Conservation (phyloP, 371 early-diverging fungal species). For the Mortierella sp. region DNA sequence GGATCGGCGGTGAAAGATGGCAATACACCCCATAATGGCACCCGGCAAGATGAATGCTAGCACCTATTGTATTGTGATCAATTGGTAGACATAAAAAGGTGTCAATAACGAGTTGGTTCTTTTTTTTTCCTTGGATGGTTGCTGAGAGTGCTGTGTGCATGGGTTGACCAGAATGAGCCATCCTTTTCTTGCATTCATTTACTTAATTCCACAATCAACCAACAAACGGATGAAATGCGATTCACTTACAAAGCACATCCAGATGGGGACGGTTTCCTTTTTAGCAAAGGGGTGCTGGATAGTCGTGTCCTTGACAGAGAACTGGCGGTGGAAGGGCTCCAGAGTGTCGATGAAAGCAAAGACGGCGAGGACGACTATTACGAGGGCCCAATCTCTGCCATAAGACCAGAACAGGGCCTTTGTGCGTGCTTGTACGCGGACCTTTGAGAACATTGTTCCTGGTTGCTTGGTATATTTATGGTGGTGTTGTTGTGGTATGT, state of each 20-base stretch:
- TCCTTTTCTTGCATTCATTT: neutral
- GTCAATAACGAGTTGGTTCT: neutral
- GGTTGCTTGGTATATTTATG: neutral
- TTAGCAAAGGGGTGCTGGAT: constrained; percentile 75
- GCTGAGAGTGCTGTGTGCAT: too few relatives aligned
- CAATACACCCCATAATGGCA: constrained; percentile 62
- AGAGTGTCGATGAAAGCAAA: constrained; percentile 71
- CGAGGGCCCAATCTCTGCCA: constrained; percentile 66
- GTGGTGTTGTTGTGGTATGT: neutral
- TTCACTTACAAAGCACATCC: constrained; percentile 64
- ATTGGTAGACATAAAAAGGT: too few relatives aligned
- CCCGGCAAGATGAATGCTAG: constrained; percentile 68
- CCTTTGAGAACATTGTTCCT: constrained; percentile 13
- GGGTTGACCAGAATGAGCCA: neutral
- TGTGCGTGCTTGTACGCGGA: constrained; percentile 22
- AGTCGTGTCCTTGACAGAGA: constrained; percentile 76
- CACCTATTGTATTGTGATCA: too few relatives aligned
- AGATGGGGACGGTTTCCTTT: constrained; percentile 74
- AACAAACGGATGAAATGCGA: neutral
- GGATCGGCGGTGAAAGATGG: constrained; percentile 63
- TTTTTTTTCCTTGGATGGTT: too few relatives aligned
- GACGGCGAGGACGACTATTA: constrained; percentile 68
- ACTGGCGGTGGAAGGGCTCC: constrained; percentile 77
- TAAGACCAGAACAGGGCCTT: constrained; percentile 30
- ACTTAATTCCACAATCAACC: neutral